A percentile compares a stretch with the other conserved stretches of the same genome.
These are phyloP conservation scores for Eutypa lata DNA, from an alignment of 2,329 filamentous ascomycete species.

Conservation along the genomic window DNA sequence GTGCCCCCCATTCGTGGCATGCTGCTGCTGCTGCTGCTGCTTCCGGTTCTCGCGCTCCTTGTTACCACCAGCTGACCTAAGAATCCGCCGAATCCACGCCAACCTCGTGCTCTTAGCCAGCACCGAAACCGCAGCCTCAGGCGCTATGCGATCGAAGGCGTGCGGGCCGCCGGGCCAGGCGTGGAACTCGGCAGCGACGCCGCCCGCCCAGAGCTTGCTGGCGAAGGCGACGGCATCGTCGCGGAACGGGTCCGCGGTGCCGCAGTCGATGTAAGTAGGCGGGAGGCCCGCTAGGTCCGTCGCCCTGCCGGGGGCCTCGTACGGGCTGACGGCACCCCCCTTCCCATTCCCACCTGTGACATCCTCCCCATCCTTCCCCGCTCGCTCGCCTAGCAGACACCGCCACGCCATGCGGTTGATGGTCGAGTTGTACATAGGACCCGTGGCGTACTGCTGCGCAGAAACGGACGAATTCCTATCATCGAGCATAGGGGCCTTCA, in stretches of 20 bases:
- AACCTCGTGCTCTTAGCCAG: constrained; percentile 25
- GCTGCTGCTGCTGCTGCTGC: too few species aligned
- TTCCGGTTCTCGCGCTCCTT: too few species aligned
- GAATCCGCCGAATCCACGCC: constrained; percentile 23
- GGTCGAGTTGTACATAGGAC: constrained; percentile 27
- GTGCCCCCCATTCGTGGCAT: too few species aligned
- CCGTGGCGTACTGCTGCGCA: constrained; percentile 26
- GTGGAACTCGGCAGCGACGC: constrained; percentile 32
- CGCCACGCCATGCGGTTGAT: constrained; percentile 29
- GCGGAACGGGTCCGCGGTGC: constrained; percentile 30
- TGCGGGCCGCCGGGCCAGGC: constrained; percentile 32
- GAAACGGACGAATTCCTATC: constrained; percentile 31
- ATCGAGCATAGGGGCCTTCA: constrained; percentile 41
- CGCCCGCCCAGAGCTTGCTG: constrained; percentile 28
- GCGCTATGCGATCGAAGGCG: constrained; percentile 29
- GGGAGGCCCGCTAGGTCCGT: constrained; percentile 27
- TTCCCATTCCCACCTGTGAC: background rate
- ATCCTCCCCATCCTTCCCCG: too few species aligned
- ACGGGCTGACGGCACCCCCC: constrained; percentile 16
- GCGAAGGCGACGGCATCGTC: constrained; percentile 33
- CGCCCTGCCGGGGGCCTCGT: constrained; percentile 28
- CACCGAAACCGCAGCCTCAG: constrained; percentile 24
- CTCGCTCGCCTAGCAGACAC: constrained; percentile 25
- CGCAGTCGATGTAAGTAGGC: constrained; percentile 32
- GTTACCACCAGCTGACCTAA: background rate